Conservation (phyloP, 2,329 filamentous ascomycete species). For the Macrophomina pseudophaseolina region DNA sequence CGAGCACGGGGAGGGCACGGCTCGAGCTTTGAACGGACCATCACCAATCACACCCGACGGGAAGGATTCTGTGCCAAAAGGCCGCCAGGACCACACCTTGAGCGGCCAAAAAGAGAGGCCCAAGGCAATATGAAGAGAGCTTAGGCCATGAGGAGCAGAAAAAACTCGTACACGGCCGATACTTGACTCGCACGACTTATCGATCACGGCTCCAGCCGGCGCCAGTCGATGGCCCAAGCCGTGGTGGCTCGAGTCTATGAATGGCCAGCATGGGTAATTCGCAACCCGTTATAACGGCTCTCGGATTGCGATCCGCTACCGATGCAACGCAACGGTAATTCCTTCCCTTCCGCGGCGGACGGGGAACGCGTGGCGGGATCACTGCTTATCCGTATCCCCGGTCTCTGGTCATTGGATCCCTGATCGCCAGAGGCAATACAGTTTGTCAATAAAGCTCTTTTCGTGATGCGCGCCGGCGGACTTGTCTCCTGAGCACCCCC, state of each 20-base stretch:
- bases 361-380: slow-evolving; percentile 10
- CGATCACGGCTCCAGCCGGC: background rate
- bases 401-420: slow-evolving; percentile 18
- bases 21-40: background rate
- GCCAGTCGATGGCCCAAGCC: background rate
- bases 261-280: background rate
- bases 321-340: slow-evolving; percentile 17
- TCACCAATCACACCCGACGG: slow-evolving; percentile 6
- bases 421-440: slow-evolving; percentile 12
- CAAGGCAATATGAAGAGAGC: background rate
- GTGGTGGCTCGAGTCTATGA: slow-evolving; percentile 1
- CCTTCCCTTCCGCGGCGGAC: slow-evolving; percentile 3
- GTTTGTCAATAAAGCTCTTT: background rate
- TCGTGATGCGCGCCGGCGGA: background rate
- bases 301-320: slow-evolving; percentile 21
- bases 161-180: background rate
- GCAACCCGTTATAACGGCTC: slow-evolving; percentile 7
- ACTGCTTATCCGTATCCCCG: slow-evolving; percentile 6
- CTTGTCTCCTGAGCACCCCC: slow-evolving; percentile 3
- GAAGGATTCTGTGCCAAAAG: background rate
- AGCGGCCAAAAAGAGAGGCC: background rate
- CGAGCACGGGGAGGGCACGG: background rate
- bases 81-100: slow-evolving; percentile 7
- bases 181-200: background rate
- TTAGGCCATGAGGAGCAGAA: background rate